These are phyloP conservation scores for Neurospora sp. DNA, from an alignment of 495 filamentous ascomycete species.

Conservation along the genomic window DNA sequence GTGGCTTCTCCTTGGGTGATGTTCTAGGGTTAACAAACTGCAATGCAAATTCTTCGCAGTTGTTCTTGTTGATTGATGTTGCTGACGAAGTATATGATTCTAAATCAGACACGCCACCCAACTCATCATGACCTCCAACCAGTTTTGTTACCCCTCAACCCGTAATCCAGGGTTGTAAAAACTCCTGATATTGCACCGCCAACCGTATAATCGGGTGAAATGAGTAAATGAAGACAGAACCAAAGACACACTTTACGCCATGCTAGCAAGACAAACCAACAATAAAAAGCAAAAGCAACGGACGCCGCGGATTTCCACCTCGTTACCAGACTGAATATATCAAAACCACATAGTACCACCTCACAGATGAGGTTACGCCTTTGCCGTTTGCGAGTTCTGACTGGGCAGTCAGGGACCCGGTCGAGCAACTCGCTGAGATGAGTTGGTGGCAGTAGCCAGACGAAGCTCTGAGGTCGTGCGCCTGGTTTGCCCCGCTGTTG, in stretches of 20 bases:
- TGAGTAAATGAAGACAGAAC: not conserved
- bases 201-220: not conserved
- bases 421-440: not conserved
- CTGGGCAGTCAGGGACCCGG: not conserved
- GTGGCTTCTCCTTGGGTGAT: not conserved
- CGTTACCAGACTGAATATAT: not conserved
- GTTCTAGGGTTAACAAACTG: not conserved
- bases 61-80: not conserved
- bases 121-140: not conserved
- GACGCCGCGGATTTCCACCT: not conserved
- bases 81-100: not conserved
- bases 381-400: not conserved
- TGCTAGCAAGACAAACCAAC: not conserved
- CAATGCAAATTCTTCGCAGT: not conserved
- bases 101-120: not conserved
- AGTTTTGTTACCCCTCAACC: not conserved
- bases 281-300: not conserved
- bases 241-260: not conserved
- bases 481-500: not conserved
- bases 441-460: not conserved
- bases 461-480: not conserved
- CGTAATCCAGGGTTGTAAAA: not conserved
- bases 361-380: not conserved
- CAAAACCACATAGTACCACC: not conserved
- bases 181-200: not conserved